phyloP scores from a whole-genome alignment of 1,284 basidiomycete species.

The Ustilago lituana region DNA sequence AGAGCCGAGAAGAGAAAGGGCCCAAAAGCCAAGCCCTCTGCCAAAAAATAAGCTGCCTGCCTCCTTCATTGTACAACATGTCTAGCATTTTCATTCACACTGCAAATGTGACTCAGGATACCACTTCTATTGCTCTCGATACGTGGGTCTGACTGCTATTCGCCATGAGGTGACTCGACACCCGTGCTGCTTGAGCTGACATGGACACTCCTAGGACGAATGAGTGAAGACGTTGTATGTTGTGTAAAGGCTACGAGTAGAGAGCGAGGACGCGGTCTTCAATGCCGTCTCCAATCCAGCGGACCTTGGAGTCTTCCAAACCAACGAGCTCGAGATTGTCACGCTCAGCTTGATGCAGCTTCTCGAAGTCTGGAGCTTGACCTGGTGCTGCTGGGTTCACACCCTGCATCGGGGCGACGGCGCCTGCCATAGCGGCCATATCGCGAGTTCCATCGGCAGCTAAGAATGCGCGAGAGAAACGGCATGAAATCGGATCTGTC shows the following conservation, averaged over 20 bases:
- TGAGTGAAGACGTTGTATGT: no score
- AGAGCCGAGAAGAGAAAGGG: conserved; percentile 46
- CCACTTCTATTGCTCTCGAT: conserved; percentile 2
- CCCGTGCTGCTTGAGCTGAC: no score
- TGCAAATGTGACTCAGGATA: conserved; percentile 12
- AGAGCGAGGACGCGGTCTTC: conserved; percentile 61
- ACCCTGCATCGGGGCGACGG: conserved; percentile 41
- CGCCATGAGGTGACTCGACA: no score
- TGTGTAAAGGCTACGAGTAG: conserved; percentile 41
- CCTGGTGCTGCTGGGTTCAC: conserved; percentile 48
- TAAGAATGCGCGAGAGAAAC: conserved; percentile 6
- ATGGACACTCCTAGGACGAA: no score
- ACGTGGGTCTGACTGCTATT: not conserved
- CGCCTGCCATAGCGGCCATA: conserved; percentile 62
- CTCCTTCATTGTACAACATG: conserved; percentile 1
- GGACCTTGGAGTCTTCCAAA: conserved; percentile 45
- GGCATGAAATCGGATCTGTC: no score
- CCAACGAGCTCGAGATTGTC: conserved; percentile 93
- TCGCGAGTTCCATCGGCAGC: conserved; percentile 67
- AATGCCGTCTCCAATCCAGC: conserved; percentile 65
- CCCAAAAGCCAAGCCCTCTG: conserved; percentile 2
- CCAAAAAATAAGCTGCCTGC: not conserved
- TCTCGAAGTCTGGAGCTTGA: conserved; percentile 78
- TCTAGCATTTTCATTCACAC: not conserved
- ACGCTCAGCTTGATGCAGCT: conserved; percentile 88